Evolutionary conservation across 2,329 filamentous ascomycete species (phyloP), one percentile per base, ranked within the genome.

Genomic region (Tolypocladium cylindrosporum): DNA sequence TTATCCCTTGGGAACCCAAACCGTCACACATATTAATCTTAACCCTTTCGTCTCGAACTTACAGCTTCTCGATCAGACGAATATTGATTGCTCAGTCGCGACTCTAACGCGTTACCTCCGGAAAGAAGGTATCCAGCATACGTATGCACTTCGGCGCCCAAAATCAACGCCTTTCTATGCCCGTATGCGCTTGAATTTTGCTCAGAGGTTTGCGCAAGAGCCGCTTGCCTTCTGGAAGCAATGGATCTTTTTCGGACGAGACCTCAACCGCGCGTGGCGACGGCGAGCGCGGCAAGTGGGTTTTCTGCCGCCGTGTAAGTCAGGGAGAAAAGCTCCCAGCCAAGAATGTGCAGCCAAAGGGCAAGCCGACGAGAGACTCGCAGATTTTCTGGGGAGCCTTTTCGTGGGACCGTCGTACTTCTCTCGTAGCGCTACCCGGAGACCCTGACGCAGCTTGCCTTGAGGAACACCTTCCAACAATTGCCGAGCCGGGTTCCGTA

Each of bases 361-460:
- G 37, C n/a, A 61, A 61, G 52, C 57, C 45, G 2, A 60, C 52
- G 16, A 45, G 55, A 7, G 43, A 60, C 52, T 57, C 52, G 9
- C 34, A 59, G 37, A 61, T 61, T 16, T 61, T 59, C 48, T 61
- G 14, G 55, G 53, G 8, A n/a, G 53, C 41, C 3, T 59, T 61
- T 55, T 45, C 37, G 5, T 59, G n/a, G 24, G 45, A 55, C 21
- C 9, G 27, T 52, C 45, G 31, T 3, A 57, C 43, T 45, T 51
- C 55, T 34, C 53, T 61, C 11, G 41, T 31, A 10, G 39, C 45
- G 21, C 43, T 61, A 14, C 41, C 55, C 36, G 48, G 58, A 51
- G 60, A 62, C 55, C 56, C 54, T 3, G 40, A 60, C 3, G 55
- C 42, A 2, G n/a, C 37, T 43, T 59, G 48, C 57, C 53, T 62